Percentiles rank a stretch among this genome's conserved stretches.
These are phyloP conservation scores for Piromyces finnis DNA, from an alignment of 192 early-diverging fungal genomes.

Conservation along the genomic window DNA sequence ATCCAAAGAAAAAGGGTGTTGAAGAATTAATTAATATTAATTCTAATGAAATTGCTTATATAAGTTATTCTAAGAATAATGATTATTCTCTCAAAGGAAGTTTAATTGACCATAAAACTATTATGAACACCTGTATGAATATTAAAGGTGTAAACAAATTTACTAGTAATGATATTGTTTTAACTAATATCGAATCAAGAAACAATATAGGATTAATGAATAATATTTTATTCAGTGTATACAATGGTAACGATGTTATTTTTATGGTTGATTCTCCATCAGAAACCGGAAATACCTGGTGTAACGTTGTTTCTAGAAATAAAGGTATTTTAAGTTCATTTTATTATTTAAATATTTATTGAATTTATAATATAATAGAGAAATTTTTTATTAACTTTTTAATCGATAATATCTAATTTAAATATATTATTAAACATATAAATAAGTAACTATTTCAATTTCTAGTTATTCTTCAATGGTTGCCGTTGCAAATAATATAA, in stretches of 20 bases:
- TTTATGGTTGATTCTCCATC: constrained; percentile 40
- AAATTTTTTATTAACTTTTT: too few relatives aligned
- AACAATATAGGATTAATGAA: constrained; percentile 62
- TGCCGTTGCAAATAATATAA: constrained; percentile 1
- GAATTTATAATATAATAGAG: too few relatives aligned
- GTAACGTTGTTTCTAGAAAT: constrained; percentile 47
- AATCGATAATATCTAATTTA: too few relatives aligned
- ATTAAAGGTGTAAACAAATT: constrained; percentile 6
- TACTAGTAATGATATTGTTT: constrained; percentile 26
- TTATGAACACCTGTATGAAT: constrained; percentile 47
- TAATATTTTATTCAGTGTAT: constrained; percentile 45
- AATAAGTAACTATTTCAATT: neutral
- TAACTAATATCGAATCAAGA: constrained; percentile 57
- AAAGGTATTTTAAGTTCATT: constrained; percentile 31
- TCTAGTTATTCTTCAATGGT: neutral
- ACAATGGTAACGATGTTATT: constrained; percentile 47
- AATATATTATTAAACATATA: too few relatives aligned
- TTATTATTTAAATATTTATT: too few relatives aligned
- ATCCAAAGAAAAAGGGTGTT: constrained; percentile 27
- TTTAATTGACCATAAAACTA: constrained; percentile 50
- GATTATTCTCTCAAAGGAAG: constrained; percentile 75
- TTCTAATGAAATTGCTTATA: constrained; percentile 50
- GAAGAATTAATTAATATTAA: constrained; percentile 16
- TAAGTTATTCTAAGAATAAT: constrained; percentile 68
- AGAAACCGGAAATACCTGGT: constrained; percentile 48